Conservation (phyloP, 192 early-diverging fungal species). For the Coemansia sp. region DNA sequence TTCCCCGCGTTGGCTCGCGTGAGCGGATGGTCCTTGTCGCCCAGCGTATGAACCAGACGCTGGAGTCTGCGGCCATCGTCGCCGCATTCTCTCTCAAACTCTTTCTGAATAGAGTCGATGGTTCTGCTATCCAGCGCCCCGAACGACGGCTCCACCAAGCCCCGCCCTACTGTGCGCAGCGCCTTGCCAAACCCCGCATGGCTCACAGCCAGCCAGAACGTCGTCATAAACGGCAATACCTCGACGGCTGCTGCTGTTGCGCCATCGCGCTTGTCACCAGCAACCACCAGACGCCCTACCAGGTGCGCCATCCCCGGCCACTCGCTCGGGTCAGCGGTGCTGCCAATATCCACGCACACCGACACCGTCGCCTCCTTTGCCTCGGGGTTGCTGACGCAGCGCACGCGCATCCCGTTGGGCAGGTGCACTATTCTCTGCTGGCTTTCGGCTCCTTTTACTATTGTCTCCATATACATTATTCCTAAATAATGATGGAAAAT, state of each 20-base stretch:
- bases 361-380: constrained; percentile 59
- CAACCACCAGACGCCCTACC: constrained; percentile 70
- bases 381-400: constrained; percentile 61
- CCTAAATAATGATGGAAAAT: background rate
- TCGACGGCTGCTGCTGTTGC: constrained; percentile 3
- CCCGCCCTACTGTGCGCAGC: no score
- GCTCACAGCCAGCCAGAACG: constrained; percentile 24
- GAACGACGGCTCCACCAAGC: no score
- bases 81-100: background rate
- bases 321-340: constrained; percentile 60
- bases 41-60: background rate
- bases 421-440: constrained; percentile 59
- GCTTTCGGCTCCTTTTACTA: background rate
- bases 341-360: constrained; percentile 62
- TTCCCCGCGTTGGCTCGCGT: constrained; percentile 83
- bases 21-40: constrained; percentile 60
- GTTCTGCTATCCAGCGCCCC: no score
- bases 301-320: constrained; percentile 69
- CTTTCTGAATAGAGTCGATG: no score
- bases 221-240: constrained; percentile 17
- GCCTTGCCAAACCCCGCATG: constrained; percentile 79
- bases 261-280: constrained; percentile 12
- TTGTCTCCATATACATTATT: background rate
- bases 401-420: constrained; percentile 58
- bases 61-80: background rate